These are phyloP conservation scores for Paracamarosporium sp. DNA, from an alignment of 2,329 filamentous ascomycete genomes.

Conservation along the genomic window DNA sequence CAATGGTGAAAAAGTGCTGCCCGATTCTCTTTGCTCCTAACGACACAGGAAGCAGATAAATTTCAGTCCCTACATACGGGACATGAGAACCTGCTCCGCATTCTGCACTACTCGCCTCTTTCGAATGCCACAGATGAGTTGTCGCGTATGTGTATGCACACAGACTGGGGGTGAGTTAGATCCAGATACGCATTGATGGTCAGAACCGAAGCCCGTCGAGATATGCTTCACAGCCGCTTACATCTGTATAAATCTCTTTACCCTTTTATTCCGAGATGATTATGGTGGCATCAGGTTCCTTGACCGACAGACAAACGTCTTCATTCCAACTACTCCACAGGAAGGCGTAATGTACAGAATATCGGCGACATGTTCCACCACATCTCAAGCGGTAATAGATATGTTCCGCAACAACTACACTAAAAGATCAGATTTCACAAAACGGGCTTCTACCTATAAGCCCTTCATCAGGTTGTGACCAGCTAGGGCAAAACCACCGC, in stretches of 20 bases:
- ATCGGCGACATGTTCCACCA: conserved; percentile 57
- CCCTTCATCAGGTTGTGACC: conserved; percentile 59
- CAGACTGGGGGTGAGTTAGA: too few relatives aligned
- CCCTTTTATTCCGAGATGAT: conserved; percentile 62
- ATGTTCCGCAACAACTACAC: too few relatives aligned
- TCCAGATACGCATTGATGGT: too few relatives aligned
- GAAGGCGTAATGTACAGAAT: conserved; percentile 45
- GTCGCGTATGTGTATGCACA: conserved; percentile 60
- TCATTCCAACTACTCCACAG: conserved; percentile 47
- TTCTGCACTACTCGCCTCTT: conserved; percentile 65
- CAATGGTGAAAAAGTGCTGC: too few relatives aligned
- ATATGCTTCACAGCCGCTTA: too few relatives aligned
- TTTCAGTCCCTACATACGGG: conserved; percentile 60
- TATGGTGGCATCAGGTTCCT: conserved; percentile 60
- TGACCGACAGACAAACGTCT: conserved; percentile 49
- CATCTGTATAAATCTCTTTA: conserved; percentile 58
- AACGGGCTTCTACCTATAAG: conserved; percentile 61
- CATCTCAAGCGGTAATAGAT: conserved; percentile 58
- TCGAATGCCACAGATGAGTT: conserved; percentile 53
- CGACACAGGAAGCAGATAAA: conserved; percentile 48
- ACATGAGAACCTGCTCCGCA: conserved; percentile 65
- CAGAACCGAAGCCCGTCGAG: too few relatives aligned
- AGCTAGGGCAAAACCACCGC: too few relatives aligned
- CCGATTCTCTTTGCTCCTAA: too few relatives aligned
- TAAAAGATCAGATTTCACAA: too few relatives aligned